Percentiles rank a stretch among this genome's conserved stretches.
These are phyloP conservation scores for Beauveria australis DNA, from an alignment of 2,329 filamentous ascomycete species.

Conservation along the genomic window DNA sequence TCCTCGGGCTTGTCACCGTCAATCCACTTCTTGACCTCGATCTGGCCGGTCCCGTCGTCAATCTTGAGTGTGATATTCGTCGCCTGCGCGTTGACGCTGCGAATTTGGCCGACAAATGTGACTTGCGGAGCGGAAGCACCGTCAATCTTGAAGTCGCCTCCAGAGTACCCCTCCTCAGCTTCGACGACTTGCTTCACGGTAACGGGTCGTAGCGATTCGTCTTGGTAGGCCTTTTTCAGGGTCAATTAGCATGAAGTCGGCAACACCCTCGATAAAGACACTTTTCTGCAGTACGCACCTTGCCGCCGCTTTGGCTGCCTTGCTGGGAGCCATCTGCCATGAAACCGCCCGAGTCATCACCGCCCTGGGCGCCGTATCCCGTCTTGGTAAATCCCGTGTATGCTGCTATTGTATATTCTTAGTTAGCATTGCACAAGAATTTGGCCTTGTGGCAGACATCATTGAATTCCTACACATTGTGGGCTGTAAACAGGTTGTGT, in stretches of 20 bases:
- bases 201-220: constrained; percentile 84
- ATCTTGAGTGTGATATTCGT: constrained; percentile 90
- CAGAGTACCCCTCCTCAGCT: constrained; percentile 64
- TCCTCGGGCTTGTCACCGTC: constrained; percentile 52
- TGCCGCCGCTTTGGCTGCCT: constrained; percentile 45
- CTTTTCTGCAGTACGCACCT: constrained; percentile 26
- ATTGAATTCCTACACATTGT: constrained; percentile 26
- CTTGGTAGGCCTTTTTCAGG: constrained; percentile 49
- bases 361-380: constrained; percentile 45
- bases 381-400: constrained; percentile 41
- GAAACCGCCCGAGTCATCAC: constrained; percentile 55
- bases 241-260: neutral
- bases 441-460: neutral
- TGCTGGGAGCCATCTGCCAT: constrained; percentile 51
- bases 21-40: constrained; percentile 87
- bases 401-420: constrained; percentile 28
- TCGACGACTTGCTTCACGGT: constrained; percentile 93
- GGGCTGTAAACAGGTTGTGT: constrained; percentile 14
- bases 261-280: neutral
- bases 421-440: constrained; percentile 2
- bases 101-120: constrained; percentile 85
- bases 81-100: constrained; percentile 73
- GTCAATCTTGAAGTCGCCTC: constrained; percentile 76
- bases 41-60: constrained; percentile 87
- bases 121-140: constrained; percentile 60